Evolutionary conservation across 2,329 filamentous ascomycete species (phyloP).

Genomic region (Ophiocordyceps australis): DNA sequence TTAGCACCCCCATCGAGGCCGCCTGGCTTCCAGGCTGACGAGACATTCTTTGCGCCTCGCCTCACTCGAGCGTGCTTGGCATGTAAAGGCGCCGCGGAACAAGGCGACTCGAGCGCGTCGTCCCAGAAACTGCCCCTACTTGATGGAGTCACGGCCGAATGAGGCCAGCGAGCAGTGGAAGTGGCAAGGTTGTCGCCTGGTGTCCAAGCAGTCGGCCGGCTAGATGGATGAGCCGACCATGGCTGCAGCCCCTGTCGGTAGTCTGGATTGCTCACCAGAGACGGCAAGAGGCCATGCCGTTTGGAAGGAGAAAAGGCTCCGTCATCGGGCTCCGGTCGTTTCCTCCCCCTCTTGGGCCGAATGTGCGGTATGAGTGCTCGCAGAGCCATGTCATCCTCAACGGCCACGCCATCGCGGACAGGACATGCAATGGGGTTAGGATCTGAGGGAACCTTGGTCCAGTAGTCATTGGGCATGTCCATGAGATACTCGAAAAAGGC

Average conservation of each 20-base stretch:
- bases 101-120: conserved; percentile 46
- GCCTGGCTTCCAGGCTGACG: conserved; percentile 70
- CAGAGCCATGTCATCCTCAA: conserved; percentile 80
- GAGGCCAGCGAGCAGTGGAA: conserved; percentile 51
- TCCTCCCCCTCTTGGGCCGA: conserved; percentile 40
- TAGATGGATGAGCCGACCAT: conserved; percentile 23
- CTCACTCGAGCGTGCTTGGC: conserved; percentile 26
- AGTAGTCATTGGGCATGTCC: conserved; percentile 63
- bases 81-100: conserved; percentile 53
- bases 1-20: conserved; percentile 47
- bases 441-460: conserved; percentile 51
- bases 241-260: conserved; percentile 17
- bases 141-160: conserved; percentile 58
- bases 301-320: conserved; percentile 31
- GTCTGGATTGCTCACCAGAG: conserved; percentile 22
- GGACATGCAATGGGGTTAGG: conserved; percentile 43
- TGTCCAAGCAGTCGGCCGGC: conserved; percentile 7
- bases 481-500: conserved; percentile 86
- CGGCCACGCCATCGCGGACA: conserved; percentile 61
- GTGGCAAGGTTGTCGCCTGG: conserved; percentile 37
- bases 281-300: conserved; percentile 41
- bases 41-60: conserved; percentile 70
- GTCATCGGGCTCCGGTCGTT: conserved; percentile 46
- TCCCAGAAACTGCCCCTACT: conserved; percentile 34
- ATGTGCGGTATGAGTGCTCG: conserved; percentile 68